These are phyloP conservation scores for Saturnispora galanensis DNA, from an alignment of 805 yeast species.

Conservation along the genomic window DNA sequence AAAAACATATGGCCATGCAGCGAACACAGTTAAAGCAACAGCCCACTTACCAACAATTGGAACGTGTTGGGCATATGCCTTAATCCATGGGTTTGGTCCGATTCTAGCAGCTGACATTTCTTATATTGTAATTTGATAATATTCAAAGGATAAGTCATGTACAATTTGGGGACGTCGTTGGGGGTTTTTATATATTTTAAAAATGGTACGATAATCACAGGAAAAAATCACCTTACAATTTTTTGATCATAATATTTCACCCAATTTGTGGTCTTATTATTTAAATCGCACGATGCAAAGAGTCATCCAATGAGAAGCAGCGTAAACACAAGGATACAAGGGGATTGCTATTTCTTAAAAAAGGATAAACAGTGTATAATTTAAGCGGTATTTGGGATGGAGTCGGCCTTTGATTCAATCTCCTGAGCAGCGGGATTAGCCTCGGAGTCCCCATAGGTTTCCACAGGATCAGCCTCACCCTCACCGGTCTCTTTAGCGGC, in stretches of 20 bases:
- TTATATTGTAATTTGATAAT: constrained; percentile 5
- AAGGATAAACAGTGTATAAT: background rate
- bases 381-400: background rate
- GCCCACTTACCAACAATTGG: constrained; percentile 25
- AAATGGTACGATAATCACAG: background rate
- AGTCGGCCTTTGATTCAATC: background rate
- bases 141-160: background rate
- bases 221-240: constrained; percentile 1
- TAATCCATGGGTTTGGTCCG: constrained; percentile 26
- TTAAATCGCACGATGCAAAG: background rate
- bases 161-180: background rate
- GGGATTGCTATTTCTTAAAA: no score
- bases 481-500: background rate
- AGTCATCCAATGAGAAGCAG: no score
- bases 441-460: background rate
- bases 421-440: no score
- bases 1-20: constrained; percentile 24
- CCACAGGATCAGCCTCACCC: background rate
- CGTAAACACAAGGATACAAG: no score
- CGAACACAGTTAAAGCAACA: constrained; percentile 16
- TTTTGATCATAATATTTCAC: background rate
- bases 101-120: constrained; percentile 21
- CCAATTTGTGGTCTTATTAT: constrained; percentile 3
- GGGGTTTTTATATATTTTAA: background rate
- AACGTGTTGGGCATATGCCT: constrained; percentile 19